Conservation (phyloP, 305 asterid genomes). For the Solanum chacoense region DNA sequence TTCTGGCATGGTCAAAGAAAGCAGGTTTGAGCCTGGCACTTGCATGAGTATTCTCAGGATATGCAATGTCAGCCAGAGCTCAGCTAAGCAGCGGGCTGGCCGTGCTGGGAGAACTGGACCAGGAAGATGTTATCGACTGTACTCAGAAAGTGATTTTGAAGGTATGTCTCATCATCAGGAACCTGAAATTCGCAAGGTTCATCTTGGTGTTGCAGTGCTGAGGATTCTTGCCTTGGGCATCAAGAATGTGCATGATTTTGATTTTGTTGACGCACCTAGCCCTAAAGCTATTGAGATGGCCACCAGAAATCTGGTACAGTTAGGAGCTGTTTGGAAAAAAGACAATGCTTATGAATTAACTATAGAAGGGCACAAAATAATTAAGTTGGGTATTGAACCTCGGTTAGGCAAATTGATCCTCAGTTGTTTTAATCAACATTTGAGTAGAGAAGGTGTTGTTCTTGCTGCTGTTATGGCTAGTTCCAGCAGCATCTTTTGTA, state of each 20-base stretch:
- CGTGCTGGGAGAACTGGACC: conserved; percentile 97
- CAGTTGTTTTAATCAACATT: conserved; percentile 34
- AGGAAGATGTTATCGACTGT: conserved; percentile 80
- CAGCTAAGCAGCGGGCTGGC: conserved; percentile 93
- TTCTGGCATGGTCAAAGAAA: conserved; percentile 81
- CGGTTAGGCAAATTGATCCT: conserved; percentile 81
- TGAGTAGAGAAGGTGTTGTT: conserved; percentile 84
- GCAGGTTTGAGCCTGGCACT: conserved; percentile 63
- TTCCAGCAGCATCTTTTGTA: conserved; percentile 77
- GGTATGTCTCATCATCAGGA: conserved; percentile 61
- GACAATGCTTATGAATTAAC: conserved; percentile 39
- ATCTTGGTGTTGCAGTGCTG: conserved; percentile 83
- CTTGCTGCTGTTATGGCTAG: conserved; percentile 93
- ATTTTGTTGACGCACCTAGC: conserved; percentile 81
- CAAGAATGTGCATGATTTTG: conserved; percentile 53
- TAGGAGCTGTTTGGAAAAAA: conserved; percentile 51
- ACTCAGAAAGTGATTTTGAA: conserved; percentile 51
- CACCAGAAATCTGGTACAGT: conserved; percentile 58
- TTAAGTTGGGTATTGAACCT: conserved; percentile 91
- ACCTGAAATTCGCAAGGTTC: conserved; percentile 88
- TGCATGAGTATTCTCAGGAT: conserved; percentile 78
- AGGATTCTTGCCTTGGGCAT: conserved; percentile 79
- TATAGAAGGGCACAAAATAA: conserved; percentile 47
- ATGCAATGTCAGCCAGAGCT: conserved; percentile 71
- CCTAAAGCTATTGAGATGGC: conserved; percentile 66